These are phyloP conservation scores for Penicillium coprophilum DNA, from an alignment of 495 filamentous ascomycete genomes.

Conservation along the genomic window DNA sequence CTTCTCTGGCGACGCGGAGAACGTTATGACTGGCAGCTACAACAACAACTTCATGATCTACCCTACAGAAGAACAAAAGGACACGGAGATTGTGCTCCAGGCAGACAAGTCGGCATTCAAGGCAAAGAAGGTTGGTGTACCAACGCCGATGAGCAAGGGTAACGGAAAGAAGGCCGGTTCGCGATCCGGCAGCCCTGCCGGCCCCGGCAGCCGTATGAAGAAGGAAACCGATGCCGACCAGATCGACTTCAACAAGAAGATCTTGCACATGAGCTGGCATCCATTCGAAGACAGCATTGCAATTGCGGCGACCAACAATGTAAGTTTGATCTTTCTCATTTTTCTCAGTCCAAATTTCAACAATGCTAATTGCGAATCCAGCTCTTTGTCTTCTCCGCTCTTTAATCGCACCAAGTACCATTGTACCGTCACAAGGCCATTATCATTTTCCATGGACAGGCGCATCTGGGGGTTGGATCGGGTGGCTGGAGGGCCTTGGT, in stretches of 20 bases:
- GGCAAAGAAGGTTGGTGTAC: constrained; percentile 98
- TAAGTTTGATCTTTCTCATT: no score
- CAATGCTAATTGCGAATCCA: constrained; percentile 27
- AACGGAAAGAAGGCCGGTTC: constrained; percentile 81
- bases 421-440: constrained; percentile 18
- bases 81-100: constrained; percentile 95
- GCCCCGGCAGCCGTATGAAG: constrained; percentile 89
- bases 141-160: constrained; percentile 90
- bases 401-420: constrained; percentile 53
- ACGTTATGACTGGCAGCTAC: constrained; percentile 99
- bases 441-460: constrained; percentile 31
- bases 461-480: constrained; percentile 25
- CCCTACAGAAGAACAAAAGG: constrained; percentile 90
- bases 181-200: constrained; percentile 85
- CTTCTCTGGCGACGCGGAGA: constrained; percentile 96
- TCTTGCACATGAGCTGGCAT: constrained; percentile 99
- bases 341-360: background rate
- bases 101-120: constrained; percentile 99
- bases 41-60: constrained; percentile 99
- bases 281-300: constrained; percentile 99
- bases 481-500: constrained; percentile 22
- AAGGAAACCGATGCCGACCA: constrained; percentile 99
- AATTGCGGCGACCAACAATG: constrained; percentile 98
- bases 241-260: constrained; percentile 99
- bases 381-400: constrained; percentile 98